Evolutionary conservation across 768 basidiomycete species (phyloP).

Genomic region (Tulasnella sp.): DNA sequence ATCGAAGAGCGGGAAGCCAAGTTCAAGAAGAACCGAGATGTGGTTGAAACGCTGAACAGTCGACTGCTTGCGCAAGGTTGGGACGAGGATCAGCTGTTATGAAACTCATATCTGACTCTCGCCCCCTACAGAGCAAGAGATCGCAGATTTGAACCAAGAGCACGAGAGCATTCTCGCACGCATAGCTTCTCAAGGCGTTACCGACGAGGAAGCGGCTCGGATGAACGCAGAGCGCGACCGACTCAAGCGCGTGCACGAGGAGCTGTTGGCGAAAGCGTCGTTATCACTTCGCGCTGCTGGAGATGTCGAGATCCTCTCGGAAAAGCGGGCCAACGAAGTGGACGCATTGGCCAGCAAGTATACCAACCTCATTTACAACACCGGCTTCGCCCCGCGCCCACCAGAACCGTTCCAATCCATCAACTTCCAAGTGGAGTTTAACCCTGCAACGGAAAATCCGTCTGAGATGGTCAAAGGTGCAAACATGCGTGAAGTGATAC

Average conservation of each 20-base stretch:
- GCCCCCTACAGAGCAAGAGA: slow-evolving; percentile 49
- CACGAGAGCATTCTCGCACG: slow-evolving; percentile 58
- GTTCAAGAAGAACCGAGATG: slow-evolving; percentile 27
- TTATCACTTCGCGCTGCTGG: slow-evolving; percentile 70
- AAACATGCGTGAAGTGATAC: slow-evolving; percentile 67
- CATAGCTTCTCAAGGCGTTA: slow-evolving; percentile 83
- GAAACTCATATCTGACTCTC: background rate
- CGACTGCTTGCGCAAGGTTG: slow-evolving; percentile 50
- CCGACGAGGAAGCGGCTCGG: slow-evolving; percentile 82
- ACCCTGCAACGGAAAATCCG: slow-evolving; percentile 68
- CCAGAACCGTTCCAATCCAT: slow-evolving; percentile 65
- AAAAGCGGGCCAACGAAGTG: slow-evolving; percentile 71
- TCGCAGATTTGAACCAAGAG: slow-evolving; percentile 63
- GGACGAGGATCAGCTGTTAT: slow-evolving; percentile 29
- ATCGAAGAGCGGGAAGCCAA: slow-evolving; percentile 53
- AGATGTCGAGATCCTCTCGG: slow-evolving; percentile 78
- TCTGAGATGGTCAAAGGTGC: slow-evolving; percentile 63
- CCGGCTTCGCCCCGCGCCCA: slow-evolving; percentile 74
- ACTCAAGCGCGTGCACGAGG: slow-evolving; percentile 66
- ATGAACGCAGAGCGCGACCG: slow-evolving; percentile 90
- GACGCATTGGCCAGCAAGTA: slow-evolving; percentile 82
- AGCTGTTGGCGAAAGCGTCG: slow-evolving; percentile 68
- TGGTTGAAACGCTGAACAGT: slow-evolving; percentile 46
- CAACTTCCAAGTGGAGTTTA: slow-evolving; percentile 76
- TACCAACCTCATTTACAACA: slow-evolving; percentile 63